Conservation (phyloP, 2,329 filamentous ascomycete genomes). For the Colletotrichum tamarilloi region DNA sequence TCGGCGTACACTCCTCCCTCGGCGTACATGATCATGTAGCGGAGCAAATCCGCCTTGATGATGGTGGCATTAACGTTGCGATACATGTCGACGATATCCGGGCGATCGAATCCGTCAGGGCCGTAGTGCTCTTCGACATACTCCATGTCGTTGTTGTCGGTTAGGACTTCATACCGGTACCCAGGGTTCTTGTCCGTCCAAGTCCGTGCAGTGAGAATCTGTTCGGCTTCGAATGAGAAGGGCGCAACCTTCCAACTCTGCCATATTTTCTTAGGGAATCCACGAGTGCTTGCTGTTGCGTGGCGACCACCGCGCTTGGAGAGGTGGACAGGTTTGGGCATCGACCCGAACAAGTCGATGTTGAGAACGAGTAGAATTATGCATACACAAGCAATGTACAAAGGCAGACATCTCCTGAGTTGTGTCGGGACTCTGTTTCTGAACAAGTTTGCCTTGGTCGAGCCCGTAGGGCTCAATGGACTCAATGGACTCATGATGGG, state of each 20-base stretch:
- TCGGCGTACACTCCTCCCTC: constrained; percentile 80
- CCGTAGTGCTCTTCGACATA: constrained; percentile 79
- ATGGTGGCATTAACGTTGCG: constrained; percentile 70
- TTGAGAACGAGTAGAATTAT: constrained; percentile 60
- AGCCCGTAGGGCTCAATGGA: constrained; percentile 23
- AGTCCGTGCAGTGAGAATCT: constrained; percentile 68
- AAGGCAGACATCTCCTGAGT: constrained; percentile 57
- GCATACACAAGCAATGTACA: constrained; percentile 56
- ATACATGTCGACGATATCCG: constrained; percentile 73
- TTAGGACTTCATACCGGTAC: constrained; percentile 76
- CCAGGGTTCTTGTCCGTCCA: constrained; percentile 75
- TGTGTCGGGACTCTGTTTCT: constrained; percentile 57
- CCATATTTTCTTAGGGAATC: constrained; percentile 78
- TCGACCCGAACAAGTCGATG: constrained; percentile 50
- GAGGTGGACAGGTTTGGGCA: constrained; percentile 39
- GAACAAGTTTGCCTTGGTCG: constrained; percentile 35
- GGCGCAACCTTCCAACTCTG: constrained; percentile 81
- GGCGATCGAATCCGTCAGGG: constrained; percentile 71
- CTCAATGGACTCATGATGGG: constrained; percentile 27
- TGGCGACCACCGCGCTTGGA: constrained; percentile 30
- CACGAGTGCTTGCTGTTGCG: constrained; percentile 39
- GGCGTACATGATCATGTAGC: constrained; percentile 80
- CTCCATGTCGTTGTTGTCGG: constrained; percentile 73
- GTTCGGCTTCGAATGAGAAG: constrained; percentile 72
- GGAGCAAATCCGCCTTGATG: constrained; percentile 74